A percentile compares a stretch with the other conserved stretches of the same genome.
phyloP scores from a whole-genome alignment of 768 basidiomycete genomes.

The Cantharellus cinnabarinus region DNA sequence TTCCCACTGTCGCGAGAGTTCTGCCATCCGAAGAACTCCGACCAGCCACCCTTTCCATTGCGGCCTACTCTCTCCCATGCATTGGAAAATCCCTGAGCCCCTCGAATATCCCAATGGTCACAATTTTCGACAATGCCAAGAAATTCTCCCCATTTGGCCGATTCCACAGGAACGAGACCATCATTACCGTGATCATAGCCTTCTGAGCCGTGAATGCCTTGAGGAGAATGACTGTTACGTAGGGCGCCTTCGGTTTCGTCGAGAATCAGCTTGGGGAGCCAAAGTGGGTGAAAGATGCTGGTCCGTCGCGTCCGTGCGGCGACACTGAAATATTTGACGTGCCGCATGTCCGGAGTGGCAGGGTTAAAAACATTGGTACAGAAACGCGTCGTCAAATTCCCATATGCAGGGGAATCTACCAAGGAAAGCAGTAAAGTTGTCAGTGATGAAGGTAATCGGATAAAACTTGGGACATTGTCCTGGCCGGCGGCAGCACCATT shows the following conservation, averaged over 20 bases:
- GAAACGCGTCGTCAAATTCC: conserved; percentile 74
- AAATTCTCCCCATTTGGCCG: conserved; percentile 92
- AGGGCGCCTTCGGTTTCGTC: conserved; percentile 60
- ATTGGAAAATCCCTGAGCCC: conserved; percentile 40
- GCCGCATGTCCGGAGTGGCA: conserved; percentile 37
- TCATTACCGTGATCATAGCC: conserved; percentile 56
- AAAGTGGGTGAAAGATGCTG: conserved; percentile 77
- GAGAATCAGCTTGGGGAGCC: conserved; percentile 87
- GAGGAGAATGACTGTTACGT: conserved; percentile 16
- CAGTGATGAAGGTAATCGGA: conserved; percentile 7
- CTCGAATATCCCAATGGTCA: conserved; percentile 94
- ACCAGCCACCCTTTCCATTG: neutral
- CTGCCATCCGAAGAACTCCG: conserved; percentile 5
- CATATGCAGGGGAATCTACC: conserved; percentile 91
- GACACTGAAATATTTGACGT: conserved; percentile 82
- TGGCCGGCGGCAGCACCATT: neutral
- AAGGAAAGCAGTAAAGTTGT: conserved; percentile 72
- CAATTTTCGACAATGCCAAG: conserved; percentile 73
- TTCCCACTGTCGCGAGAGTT: conserved; percentile 10
- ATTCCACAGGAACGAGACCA: conserved; percentile 77
- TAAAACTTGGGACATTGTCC: neutral
- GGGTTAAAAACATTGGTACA: conserved; percentile 70
- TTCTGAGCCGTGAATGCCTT: neutral
- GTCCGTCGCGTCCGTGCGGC: conserved; percentile 45
- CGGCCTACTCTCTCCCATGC: neutral